phyloP scores from a whole-genome alignment of 1,139 yeast species.

The Kazachstania sp. region DNA sequence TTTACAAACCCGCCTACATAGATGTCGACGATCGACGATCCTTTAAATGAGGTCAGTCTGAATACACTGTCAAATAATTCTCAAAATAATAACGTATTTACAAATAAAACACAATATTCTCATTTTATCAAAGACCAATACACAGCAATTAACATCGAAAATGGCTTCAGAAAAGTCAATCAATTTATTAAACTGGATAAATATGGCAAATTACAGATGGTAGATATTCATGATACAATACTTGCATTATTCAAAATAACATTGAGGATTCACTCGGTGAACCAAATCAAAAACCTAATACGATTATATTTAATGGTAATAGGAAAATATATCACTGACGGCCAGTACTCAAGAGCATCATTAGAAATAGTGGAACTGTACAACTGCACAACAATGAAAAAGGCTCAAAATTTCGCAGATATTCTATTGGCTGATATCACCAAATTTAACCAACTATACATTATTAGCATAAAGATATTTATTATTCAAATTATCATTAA shows the following conservation, averaged over 20 bases:
- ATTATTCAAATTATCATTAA: slow-evolving; percentile 24
- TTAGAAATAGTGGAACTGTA: slow-evolving; percentile 17
- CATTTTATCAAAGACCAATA: neutral
- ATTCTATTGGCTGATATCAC: slow-evolving; percentile 24
- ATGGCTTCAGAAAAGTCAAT: neutral
- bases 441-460: slow-evolving; percentile 17
- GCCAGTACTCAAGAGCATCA: slow-evolving; percentile 9
- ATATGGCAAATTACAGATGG: neutral
- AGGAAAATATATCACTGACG: slow-evolving; percentile 17
- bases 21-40: slow-evolving; percentile 19
- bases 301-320: slow-evolving; percentile 23
- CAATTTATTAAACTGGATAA: neutral
- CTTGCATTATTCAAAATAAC: slow-evolving; percentile 9
- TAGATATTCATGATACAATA: neutral
- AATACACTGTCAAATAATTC: slow-evolving; percentile 13
- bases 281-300: slow-evolving; percentile 10
- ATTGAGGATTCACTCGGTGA: slow-evolving; percentile 15
- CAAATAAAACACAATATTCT: neutral
- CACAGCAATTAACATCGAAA: neutral
- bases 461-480: slow-evolving; percentile 25
- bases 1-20: neutral
- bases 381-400: slow-evolving; percentile 19
- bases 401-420: slow-evolving; percentile 13
- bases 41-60: slow-evolving; percentile 20
- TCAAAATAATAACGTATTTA: neutral